Percentiles rank a stretch among this genome's conserved stretches.
These are phyloP conservation scores for Botrytis paeoniae DNA, from an alignment of 2,329 filamentous ascomycete genomes.

Conservation along the genomic window DNA sequence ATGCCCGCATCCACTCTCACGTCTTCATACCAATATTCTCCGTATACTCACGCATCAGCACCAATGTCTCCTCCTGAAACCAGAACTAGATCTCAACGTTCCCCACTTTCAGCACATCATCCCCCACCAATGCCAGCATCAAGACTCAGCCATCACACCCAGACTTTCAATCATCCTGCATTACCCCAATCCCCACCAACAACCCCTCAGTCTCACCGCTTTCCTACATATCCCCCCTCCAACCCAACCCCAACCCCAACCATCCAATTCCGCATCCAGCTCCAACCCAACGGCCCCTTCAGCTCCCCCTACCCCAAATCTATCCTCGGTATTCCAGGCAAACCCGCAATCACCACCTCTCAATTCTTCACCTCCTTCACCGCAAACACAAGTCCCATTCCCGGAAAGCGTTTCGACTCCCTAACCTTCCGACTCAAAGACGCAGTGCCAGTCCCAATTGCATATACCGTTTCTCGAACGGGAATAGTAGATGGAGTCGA, in stretches of 20 bases:
- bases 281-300: not conserved
- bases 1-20: too few relatives aligned
- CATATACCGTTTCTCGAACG: not conserved
- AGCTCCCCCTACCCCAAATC: not conserved
- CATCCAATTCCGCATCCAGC: slow-evolving; percentile 4
- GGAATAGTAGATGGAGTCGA: not conserved
- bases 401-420: not conserved
- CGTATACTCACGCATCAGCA: not conserved
- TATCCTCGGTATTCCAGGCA: not conserved
- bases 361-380: not conserved
- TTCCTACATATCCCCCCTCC: too few relatives aligned
- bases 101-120: not conserved
- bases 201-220: not conserved
- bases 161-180: not conserved
- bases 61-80: too few relatives aligned
- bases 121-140: not conserved
- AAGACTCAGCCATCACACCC: not conserved
- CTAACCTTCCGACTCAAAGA: not conserved
- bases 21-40: not conserved
- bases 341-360: not conserved
- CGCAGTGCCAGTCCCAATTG: not conserved
- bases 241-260: not conserved
- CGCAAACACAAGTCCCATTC: not conserved
- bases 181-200: not conserved
- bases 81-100: not conserved